Conservation (phyloP, 108 stramenopile species). For the Nannochloropsis gaditana region DNA sequence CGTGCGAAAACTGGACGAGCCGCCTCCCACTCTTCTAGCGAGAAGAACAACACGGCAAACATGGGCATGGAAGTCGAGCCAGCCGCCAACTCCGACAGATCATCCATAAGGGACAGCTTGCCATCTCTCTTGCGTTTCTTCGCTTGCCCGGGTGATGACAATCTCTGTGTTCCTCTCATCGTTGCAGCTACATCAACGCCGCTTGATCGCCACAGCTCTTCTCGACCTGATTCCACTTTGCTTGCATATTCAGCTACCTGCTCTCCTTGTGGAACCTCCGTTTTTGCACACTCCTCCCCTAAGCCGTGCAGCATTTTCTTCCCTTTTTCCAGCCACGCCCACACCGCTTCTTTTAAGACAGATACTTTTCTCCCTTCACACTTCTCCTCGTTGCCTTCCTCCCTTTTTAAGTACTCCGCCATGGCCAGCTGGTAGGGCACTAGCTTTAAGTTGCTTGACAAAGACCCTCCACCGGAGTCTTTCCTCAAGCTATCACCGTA, state of each 20-base stretch:
- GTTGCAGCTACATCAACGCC: neutral
- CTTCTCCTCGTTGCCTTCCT: neutral
- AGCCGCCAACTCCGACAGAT: neutral
- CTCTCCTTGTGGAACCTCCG: neutral
- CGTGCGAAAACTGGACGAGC: slow-evolving; percentile 21
- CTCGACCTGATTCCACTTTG: neutral
- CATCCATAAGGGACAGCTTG: neutral
- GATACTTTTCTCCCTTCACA: neutral
- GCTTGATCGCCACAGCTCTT: neutral
- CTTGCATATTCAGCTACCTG: neutral
- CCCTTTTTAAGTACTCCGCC: neutral
- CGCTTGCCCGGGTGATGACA: neutral
- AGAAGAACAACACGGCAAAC: neutral
- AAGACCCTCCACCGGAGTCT: slow-evolving; percentile 49
- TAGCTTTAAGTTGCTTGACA: slow-evolving; percentile 50
- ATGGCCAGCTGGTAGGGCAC: slow-evolving; percentile 47
- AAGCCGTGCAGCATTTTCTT: neutral
- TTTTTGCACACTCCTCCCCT: neutral
- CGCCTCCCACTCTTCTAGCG: slow-evolving; percentile 18
- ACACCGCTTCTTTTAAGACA: neutral
- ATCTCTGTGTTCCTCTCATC: neutral
- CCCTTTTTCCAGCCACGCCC: neutral
- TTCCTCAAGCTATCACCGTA: slow-evolving; percentile 46
- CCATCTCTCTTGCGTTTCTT: neutral
- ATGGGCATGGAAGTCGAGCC: neutral